Conservation (phyloP, 2,329 filamentous ascomycete genomes). For the Fusarium sp. region DNA sequence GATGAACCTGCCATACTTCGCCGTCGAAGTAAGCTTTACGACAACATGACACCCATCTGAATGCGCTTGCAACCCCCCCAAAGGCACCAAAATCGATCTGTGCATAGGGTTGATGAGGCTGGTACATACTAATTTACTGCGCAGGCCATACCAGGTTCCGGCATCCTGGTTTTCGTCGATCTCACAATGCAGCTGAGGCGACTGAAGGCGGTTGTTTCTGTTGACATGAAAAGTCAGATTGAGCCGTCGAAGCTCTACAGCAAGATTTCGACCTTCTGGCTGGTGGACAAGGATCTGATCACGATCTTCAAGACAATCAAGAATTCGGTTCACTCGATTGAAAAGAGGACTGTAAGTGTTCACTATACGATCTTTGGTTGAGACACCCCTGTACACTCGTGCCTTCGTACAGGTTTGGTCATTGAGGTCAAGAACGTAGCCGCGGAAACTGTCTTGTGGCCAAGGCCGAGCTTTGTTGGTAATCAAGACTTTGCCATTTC, state of each 20-base stretch:
- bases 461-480: constrained; percentile 32
- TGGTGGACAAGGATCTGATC: constrained; percentile 35
- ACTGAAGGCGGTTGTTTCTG: constrained; percentile 55
- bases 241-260: constrained; percentile 62
- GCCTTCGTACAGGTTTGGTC: constrained; percentile 23
- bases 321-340: constrained; percentile 32
- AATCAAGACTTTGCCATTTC: constrained; percentile 35
- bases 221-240: constrained; percentile 66
- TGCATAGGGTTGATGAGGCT: constrained; percentile 54
- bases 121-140: constrained; percentile 68
- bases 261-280: constrained; percentile 45
- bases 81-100: constrained; percentile 64
- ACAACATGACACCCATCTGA: constrained; percentile 37
- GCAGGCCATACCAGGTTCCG: constrained; percentile 70
- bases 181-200: constrained; percentile 59
- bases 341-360: constrained; percentile 41
- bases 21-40: constrained; percentile 47
- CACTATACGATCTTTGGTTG: constrained; percentile 24
- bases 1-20: constrained; percentile 60
- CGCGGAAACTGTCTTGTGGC: constrained; percentile 19
- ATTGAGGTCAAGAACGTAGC: constrained; percentile 28
- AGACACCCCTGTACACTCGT: background rate
- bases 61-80: constrained; percentile 55
- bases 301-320: constrained; percentile 36
- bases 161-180: constrained; percentile 68